These are phyloP conservation scores for Rhododendron henanense DNA, from an alignment of 148 eudicot species.

Conservation along the genomic window DNA sequence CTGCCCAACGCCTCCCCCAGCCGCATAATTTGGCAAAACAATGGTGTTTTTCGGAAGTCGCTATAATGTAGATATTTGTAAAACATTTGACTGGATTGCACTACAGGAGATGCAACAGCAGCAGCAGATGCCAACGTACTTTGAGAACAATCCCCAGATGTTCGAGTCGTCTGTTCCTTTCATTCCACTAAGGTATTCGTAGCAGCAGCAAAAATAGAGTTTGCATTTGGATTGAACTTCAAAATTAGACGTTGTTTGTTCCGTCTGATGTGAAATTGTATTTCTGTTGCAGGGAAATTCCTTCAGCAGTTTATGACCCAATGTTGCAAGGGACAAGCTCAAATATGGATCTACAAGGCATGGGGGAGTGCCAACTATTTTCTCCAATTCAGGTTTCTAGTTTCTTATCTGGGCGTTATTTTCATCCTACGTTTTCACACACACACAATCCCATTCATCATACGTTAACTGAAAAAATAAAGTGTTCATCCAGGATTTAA, in stretches of 20 bases:
- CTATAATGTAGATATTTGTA: background rate
- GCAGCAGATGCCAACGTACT: constrained; percentile 30
- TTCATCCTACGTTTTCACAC: no score
- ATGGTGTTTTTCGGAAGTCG: no score
- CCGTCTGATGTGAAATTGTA: background rate
- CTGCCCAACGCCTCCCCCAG: no score
- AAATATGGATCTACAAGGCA: background rate
- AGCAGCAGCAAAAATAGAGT: background rate
- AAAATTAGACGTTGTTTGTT: background rate
- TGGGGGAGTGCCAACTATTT: constrained; percentile 9
- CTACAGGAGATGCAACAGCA: constrained; percentile 23
- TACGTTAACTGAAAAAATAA: no score
- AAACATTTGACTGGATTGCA: background rate
- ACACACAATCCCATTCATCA: background rate
- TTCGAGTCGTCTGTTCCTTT: constrained; percentile 25
- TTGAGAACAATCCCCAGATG: constrained; percentile 27
- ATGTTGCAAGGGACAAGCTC: constrained; percentile 19
- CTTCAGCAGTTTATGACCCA: constrained; percentile 1
- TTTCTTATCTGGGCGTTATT: background rate
- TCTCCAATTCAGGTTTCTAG: constrained; percentile 21
- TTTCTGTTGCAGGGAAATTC: constrained; percentile 8
- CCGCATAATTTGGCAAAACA: no score
- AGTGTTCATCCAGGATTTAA: background rate
- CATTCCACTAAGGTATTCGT: constrained; percentile 26
- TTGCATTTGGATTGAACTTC: no score